Evolutionary conservation across 371 early-diverging fungal genomes (phyloP).

Genomic region (Mortierella sp.): DNA sequence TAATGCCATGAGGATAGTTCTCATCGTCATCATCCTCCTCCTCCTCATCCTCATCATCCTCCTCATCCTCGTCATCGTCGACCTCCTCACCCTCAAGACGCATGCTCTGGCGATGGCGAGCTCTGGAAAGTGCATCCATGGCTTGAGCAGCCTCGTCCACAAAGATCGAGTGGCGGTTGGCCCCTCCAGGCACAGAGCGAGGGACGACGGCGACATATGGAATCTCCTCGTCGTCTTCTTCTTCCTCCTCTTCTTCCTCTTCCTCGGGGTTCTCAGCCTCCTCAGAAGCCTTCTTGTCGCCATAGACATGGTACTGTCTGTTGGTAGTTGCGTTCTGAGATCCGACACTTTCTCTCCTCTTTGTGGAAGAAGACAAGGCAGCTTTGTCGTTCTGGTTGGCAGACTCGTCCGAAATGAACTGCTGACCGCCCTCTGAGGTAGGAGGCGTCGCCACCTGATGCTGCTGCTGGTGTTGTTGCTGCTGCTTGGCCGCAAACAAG

Average conservation of each 20-base stretch:
- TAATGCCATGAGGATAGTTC: slow-evolving; percentile 28
- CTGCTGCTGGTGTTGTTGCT: slow-evolving; percentile 21
- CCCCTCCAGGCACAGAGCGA: slow-evolving; percentile 16
- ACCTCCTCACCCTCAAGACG: slow-evolving; percentile 26
- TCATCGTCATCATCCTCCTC: slow-evolving; percentile 36
- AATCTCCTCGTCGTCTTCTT: slow-evolving; percentile 29
- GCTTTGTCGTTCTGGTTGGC: slow-evolving; percentile 9
- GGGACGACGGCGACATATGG: slow-evolving; percentile 26
- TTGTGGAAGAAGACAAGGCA: slow-evolving; percentile 3
- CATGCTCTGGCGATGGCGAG: slow-evolving; percentile 54
- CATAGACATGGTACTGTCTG: slow-evolving; percentile 26
- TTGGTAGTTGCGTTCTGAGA: slow-evolving; percentile 24
- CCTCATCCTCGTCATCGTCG: slow-evolving; percentile 32
- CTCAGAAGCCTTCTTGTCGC: slow-evolving; percentile 1
- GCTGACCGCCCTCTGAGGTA: not conserved
- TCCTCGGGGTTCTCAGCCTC: slow-evolving; percentile 8
- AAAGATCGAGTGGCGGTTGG: slow-evolving; percentile 54
- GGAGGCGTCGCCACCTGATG: slow-evolving; percentile 24
- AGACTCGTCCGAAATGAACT: slow-evolving; percentile 2
- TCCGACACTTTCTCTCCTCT: slow-evolving; percentile 21
- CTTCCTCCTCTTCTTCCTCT: slow-evolving; percentile 17
- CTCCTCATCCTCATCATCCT: slow-evolving; percentile 38
- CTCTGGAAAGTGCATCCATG: slow-evolving; percentile 50
- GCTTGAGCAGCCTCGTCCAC: slow-evolving; percentile 50
- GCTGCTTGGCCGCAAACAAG: slow-evolving; percentile 34